phyloP scores from a whole-genome alignment of 1,284 basidiomycete species.

The Coniophora puteana region DNA sequence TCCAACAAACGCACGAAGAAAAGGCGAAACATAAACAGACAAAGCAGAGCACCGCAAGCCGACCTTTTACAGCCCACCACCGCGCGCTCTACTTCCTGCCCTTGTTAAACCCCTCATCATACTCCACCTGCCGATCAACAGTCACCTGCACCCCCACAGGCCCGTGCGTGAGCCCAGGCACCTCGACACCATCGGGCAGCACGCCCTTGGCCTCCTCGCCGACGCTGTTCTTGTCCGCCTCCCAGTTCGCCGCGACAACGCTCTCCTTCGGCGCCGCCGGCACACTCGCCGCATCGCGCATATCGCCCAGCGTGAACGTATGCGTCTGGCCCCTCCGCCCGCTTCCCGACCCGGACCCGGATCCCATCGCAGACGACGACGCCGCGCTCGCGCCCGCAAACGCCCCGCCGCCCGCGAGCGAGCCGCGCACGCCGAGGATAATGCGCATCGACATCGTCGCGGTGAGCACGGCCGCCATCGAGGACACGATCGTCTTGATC shows the following conservation, averaged over 20 bases:
- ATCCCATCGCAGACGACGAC: constrained; percentile 28
- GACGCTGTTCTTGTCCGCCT: constrained; percentile 55
- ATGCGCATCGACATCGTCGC: constrained; percentile 82
- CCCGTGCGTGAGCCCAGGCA: constrained; percentile 11
- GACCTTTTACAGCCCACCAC: no score
- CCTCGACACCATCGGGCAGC: constrained; percentile 25
- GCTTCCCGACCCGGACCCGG: constrained; percentile 31
- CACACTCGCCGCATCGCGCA: constrained; percentile 48
- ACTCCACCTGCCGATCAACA: constrained; percentile 50
- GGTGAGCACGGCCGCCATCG: constrained; percentile 78
- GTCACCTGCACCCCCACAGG: constrained; percentile 55
- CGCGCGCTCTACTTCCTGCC: constrained; percentile 11
- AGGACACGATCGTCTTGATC: constrained; percentile 74
- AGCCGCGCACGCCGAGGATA: constrained; percentile 71
- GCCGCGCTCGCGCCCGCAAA: constrained; percentile 55
- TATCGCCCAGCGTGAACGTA: constrained; percentile 65
- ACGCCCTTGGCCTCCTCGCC: constrained; percentile 41
- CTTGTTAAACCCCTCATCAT: constrained; percentile 31
- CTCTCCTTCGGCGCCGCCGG: constrained; percentile 26
- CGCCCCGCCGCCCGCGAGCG: constrained; percentile 62
- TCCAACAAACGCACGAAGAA: no score
- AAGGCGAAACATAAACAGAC: no score
- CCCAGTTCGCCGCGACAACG: constrained; percentile 30
- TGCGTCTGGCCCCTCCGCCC: constrained; percentile 35
- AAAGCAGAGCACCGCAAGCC: no score